phyloP scores from a whole-genome alignment of 768 basidiomycete species.

The Mycena chlorophos region DNA sequence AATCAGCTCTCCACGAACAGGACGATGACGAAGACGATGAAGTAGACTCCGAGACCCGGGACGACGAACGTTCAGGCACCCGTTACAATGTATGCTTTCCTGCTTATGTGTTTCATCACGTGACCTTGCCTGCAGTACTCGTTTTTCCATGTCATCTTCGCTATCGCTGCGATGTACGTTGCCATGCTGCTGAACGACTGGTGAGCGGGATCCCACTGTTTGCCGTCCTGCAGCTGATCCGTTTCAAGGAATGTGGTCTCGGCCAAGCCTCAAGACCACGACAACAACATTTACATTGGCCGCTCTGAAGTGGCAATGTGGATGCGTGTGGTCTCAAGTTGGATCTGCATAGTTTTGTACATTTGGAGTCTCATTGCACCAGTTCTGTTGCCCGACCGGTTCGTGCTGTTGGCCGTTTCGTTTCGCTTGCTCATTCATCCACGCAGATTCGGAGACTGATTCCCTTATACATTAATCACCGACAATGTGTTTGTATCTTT shows the following conservation, averaged over 20 bases:
- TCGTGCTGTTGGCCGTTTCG: neutral
- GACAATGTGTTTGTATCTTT: neutral
- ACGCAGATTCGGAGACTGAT: constrained; percentile 32
- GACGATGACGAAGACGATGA: constrained; percentile 79
- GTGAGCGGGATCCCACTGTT: constrained; percentile 55
- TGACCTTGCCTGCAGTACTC: constrained; percentile 63
- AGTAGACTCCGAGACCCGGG: constrained; percentile 68
- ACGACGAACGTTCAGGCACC: constrained; percentile 92
- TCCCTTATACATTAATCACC: neutral
- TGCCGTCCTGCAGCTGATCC: constrained; percentile 4
- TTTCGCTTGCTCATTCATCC: neutral
- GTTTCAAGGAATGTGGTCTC: constrained; percentile 74
- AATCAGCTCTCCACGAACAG: constrained; percentile 84
- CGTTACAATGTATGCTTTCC: constrained; percentile 81
- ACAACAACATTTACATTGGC: constrained; percentile 86
- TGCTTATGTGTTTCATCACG: neutral
- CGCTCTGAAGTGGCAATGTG: constrained; percentile 97
- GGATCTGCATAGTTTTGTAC: constrained; percentile 87
- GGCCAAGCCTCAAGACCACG: constrained; percentile 45
- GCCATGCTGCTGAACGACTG: constrained; percentile 97
- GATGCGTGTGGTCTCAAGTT: constrained; percentile 96
- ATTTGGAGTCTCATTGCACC: constrained; percentile 89
- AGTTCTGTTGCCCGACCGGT: constrained; percentile 88
- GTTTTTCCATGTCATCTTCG: constrained; percentile 99
- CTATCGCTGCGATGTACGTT: constrained; percentile 96